Base-by-base conservation (phyloP, 176 grass and related monocot species). In the Oropetium thomaeum region DNA sequence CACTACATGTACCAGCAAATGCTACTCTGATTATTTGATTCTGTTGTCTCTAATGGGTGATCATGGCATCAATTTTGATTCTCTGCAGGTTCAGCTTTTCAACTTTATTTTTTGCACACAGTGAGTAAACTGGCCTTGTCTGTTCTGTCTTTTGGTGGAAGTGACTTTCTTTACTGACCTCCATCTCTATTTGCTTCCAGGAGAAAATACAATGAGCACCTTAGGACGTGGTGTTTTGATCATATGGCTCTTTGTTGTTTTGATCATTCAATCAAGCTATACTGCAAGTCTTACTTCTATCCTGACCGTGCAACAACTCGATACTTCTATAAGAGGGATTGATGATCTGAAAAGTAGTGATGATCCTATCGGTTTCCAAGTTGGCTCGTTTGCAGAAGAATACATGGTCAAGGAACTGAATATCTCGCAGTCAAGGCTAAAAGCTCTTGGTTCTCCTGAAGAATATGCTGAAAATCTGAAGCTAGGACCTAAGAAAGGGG, bases 201-300 rank as follows among this genome's bases (percentile, higher is more conserved):
- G 70, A 88, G 89, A 98, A 83, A 90, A 87, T 44, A 92, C 91
- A n/a, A 68, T 91, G 79, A 92, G 91, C 67, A 90, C 88, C 40
- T 72, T 98, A 61, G 91, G 96, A 66, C 91, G 96, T 8, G 89
- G 63, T 17, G 82, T 98, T 26, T 49, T 98, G 73, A 79, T 98
- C 84, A 98, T 98, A 86, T 98, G 96, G 95, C 63, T 98, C 5
- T 94, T 94, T 76, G 91, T 98, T 68, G 96, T 98, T 81, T 83
- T 98, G 73, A 98, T 98, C 34, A 98, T 98, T 78, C 91, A 94
- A 64, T 92, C 89, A 10, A 98, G 96, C 78, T 98, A 98, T 58
- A 98, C 96, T 8, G 96, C 96, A 5, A 98, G 96, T 84, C 86
- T 98, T 74, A 94, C 96, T 62, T 98, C 96, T 22, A 98, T 98